Evolutionary conservation across 2,329 filamentous ascomycete species (phyloP), one percentile per base, ranked within the genome.

Genomic region (Aspergillus ochraceus): DNA sequence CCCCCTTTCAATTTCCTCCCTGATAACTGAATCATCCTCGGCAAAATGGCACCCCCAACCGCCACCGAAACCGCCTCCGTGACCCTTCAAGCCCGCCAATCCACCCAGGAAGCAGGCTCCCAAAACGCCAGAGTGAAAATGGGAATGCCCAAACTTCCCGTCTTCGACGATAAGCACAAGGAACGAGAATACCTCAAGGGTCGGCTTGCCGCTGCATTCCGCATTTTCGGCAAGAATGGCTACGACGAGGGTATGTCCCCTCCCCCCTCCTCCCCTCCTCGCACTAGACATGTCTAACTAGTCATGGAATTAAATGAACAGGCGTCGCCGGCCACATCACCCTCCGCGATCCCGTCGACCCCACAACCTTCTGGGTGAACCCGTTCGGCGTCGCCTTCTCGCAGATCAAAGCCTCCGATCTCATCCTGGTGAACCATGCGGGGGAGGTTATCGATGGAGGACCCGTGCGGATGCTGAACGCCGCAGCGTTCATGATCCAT

Each of bases 281-380:
- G 14, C 11, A 17, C 11, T 14, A 39, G 11, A 17, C 26, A 32
- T n/a, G 6, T 29, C 24, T 46, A 12, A 49, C 46, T 45, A 46
- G 54, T 29, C 20, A 42, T 26, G 46, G n/a, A 22, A 10, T 20
- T 4, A 10, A 6, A 2, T 6, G 8, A 6, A 39, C 55, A 72
- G 85, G 85, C 17, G 84, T 88, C 32, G 86, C 86, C 9, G 86
- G 86, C 1, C 86, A 88, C 67, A 88, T 88, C 64, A 88, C 85
- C 1, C 68, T 88, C 26, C 79, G 85, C 26, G 84, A 88, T 62
- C 86, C 86, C 0, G 81, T 88, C 6, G 81, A 86, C 45, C 83
- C 84, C 0, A 72, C 77, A 5, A 84, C 81, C 0, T 88, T 88
- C 75, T 88, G 86, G 87, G 85, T 90, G 4, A 89, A 89, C 64